A percentile compares a stretch with the other conserved stretches of the same genome.
These are phyloP conservation scores for Populus davidiana DNA, from an alignment of 345 rosid species.

Conservation along the genomic window DNA sequence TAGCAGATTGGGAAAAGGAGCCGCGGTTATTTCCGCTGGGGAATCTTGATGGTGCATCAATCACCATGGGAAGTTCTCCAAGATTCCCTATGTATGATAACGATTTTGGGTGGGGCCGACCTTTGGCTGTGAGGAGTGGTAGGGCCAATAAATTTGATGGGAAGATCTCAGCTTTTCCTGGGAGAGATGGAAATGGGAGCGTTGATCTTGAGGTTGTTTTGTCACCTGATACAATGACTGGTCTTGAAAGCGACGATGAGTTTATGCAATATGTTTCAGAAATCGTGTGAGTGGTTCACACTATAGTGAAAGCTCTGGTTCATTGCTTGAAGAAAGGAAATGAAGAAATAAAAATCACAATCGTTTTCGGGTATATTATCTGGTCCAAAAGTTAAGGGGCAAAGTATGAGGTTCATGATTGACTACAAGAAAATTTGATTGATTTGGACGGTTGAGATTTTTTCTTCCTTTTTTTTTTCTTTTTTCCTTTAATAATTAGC, in stretches of 20 bases:
- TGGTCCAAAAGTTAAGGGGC: not conserved
- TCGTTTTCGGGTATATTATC: not conserved
- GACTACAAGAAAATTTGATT: not conserved
- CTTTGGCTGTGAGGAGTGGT: constrained; percentile 89
- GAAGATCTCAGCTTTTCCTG: constrained; percentile 87
- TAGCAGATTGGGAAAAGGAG: constrained; percentile 66
- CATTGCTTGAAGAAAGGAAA: not conserved
- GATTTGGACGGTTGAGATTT: constrained; percentile 4
- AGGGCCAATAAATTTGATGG: constrained; percentile 94
- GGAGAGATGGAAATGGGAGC: constrained; percentile 72
- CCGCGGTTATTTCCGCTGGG: constrained; percentile 91
- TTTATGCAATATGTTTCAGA: constrained; percentile 78
- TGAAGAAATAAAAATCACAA: not conserved
- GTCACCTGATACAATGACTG: constrained; percentile 66
- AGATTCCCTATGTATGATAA: constrained; percentile 94
- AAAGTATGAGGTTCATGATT: too few species aligned
- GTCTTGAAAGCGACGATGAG: constrained; percentile 61
- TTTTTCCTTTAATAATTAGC: not conserved
- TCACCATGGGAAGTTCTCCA: constrained; percentile 98
- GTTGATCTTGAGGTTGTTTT: constrained; percentile 90
- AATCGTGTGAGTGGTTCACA: constrained; percentile 12
- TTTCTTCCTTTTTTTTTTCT: not conserved
- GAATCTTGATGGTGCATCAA: constrained; percentile 88
- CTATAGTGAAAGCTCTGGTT: not conserved
- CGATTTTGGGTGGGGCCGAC: constrained; percentile 96